phyloP scores from a whole-genome alignment of 73 alveolate species.

The Paraurostyla sp. region DNA sequence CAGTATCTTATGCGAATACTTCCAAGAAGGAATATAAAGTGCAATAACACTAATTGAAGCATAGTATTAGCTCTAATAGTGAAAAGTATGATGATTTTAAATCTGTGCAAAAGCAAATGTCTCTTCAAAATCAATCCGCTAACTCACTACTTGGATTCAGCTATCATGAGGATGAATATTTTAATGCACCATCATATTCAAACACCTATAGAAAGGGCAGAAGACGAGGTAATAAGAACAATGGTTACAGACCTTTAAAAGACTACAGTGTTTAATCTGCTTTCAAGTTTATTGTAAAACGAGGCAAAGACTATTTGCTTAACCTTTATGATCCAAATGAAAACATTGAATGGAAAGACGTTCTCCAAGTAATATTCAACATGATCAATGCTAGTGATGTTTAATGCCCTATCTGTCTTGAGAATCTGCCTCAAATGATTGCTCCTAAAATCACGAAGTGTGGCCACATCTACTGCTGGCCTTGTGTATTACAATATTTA shows the following conservation, averaged over 20 bases:
- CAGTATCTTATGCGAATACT: no score
- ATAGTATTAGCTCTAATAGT: not conserved
- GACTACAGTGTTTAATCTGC: conserved; percentile 45
- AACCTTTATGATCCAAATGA: conserved; percentile 57
- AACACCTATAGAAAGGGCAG: conserved; percentile 15
- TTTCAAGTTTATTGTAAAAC: conserved; percentile 18
- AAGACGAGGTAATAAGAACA: not conserved
- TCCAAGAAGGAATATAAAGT: no score
- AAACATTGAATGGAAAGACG: conserved; percentile 33
- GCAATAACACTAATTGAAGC: no score
- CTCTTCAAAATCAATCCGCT: conserved; percentile 45
- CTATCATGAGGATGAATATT: conserved; percentile 47
- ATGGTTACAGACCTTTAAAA: conserved; percentile 24
- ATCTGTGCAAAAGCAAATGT: conserved; percentile 35
- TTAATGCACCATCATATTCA: not conserved
- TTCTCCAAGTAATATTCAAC: conserved; percentile 27
- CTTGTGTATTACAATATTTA: conserved; percentile 82
- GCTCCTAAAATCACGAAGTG: conserved; percentile 90
- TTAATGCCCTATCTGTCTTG: conserved; percentile 90
- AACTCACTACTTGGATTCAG: conserved; percentile 26
- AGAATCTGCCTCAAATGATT: conserved; percentile 69
- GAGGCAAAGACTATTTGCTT: conserved; percentile 27
- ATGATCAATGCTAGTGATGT: conserved; percentile 50
- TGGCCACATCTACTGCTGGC: conserved; percentile 95
- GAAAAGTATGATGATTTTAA: conserved; percentile 1